Evolutionary conservation across 2,329 filamentous ascomycete genomes (phyloP), one percentile per base, ranked within the genome.

Genomic region (Colletotrichum limetticola): DNA sequence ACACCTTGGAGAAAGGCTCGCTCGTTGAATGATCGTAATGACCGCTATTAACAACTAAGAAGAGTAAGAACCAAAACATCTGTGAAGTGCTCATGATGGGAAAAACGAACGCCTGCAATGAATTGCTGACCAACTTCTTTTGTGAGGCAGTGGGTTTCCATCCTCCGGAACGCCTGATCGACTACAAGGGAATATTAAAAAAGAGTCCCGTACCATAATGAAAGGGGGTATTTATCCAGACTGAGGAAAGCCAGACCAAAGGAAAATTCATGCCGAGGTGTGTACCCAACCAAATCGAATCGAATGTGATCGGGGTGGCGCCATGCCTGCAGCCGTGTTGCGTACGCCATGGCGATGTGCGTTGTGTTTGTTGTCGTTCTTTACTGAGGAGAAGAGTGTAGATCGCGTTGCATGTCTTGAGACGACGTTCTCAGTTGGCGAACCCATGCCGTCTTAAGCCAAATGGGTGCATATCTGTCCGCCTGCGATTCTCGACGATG

Each of bases 141-240:
- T 37, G 26, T 30, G 30, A 22, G 24, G 53, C 16, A 7, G 9
- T 42, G 22, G 24, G 19, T 28, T 26, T 35, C n/a, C 26, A 12
- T 24, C 35, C 37, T 56, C 62, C 28, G 3, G n/a, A 42, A 72
- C 69, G 65, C 69, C 69, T 11, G 8, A 42, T 55, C 16, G 5
- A 66, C 7, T 19, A n/a, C 16, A 14, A 66, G 7, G 9, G 11
- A n/a, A 32, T 32, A 9, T 12, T 49, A 4, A 19, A 14, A 58
- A 12, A 30, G 7, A 65, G 32, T 57, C 52, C 57, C 49, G 71
- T 55, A 71, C 49, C 56, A 61, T 66, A 11, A 60, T 42, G 32
- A 59, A 70, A 73, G 32, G 60, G 71, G 71, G 71, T 74, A 74
- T 74, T 67, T 73, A 72, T 74, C 71, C 71, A 72, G 71, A 72